Evolutionary conservation across 495 filamentous ascomycete species (phyloP).

Genomic region (Trichocladium antarcticum): DNA sequence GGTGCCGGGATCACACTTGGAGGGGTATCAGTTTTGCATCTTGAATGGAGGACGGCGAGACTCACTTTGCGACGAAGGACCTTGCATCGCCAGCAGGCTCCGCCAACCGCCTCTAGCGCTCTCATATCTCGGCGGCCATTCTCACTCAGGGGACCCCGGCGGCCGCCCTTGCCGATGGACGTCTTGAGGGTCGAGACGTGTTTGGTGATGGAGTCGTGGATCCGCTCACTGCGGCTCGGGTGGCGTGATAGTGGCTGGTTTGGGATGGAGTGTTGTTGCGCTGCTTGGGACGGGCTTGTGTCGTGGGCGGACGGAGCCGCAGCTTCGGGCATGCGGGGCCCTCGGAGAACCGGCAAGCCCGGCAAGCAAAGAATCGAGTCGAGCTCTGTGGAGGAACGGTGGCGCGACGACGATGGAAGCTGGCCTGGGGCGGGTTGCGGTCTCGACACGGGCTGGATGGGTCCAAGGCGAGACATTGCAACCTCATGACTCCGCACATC

Average conservation of each 20-base stretch:
- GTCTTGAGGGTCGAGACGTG: constrained; percentile 21
- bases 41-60: background rate
- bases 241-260: constrained; percentile 11
- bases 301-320: background rate
- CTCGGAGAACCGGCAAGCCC: background rate
- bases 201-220: constrained; percentile 25
- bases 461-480: constrained; percentile 14
- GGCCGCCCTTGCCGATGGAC: constrained; percentile 22
- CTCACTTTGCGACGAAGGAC: constrained; percentile 26
- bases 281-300: background rate
- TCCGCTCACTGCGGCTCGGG: constrained; percentile 20
- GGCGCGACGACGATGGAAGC: constrained; percentile 3
- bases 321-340: background rate
- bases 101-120: constrained; percentile 17
- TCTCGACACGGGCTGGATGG: background rate
- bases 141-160: constrained; percentile 21
- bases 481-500: constrained; percentile 15
- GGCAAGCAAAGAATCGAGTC: constrained; percentile 10
- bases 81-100: constrained; percentile 31
- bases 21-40: background rate
- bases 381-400: constrained; percentile 12
- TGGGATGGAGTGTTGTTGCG: background rate
- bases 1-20: constrained; percentile 24
- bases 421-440: background rate
- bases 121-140: constrained; percentile 21